These are phyloP conservation scores for Rutstroemia sp. DNA, from an alignment of 2,329 filamentous ascomycete genomes.

Conservation along the genomic window DNA sequence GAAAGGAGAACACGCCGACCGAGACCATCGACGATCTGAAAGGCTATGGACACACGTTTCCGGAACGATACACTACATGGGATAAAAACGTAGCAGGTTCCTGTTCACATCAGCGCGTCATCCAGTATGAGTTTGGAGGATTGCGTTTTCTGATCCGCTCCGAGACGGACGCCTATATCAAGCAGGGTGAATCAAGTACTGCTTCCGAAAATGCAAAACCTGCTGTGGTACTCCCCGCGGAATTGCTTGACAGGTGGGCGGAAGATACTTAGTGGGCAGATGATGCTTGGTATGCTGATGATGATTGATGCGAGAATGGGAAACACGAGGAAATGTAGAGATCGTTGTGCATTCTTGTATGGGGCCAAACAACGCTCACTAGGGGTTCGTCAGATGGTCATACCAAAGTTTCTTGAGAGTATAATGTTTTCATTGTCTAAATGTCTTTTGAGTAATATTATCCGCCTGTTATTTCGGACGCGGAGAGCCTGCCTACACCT, in stretches of 20 bases:
- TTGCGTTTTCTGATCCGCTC: slow-evolving; percentile 46
- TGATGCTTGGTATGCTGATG: too few relatives aligned
- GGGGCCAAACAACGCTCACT: too few relatives aligned
- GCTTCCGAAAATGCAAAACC: background rate
- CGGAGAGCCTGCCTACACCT: too few relatives aligned
- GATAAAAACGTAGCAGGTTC: slow-evolving; percentile 45
- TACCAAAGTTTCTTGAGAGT: too few relatives aligned
- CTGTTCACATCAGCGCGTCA: slow-evolving; percentile 52
- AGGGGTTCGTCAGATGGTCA: too few relatives aligned
- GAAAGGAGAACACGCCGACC: slow-evolving; percentile 51
- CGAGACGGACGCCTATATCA: slow-evolving; percentile 50
- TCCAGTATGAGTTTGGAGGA: slow-evolving; percentile 50
- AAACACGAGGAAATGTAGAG: background rate
- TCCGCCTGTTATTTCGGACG: too few relatives aligned
- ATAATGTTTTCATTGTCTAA: too few relatives aligned
- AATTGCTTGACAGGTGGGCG: slow-evolving; percentile 11
- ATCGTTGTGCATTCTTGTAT: background rate
- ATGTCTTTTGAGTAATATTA: too few relatives aligned
- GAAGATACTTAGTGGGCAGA: background rate
- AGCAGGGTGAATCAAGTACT: background rate
- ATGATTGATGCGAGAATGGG: background rate
- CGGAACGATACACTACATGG: slow-evolving; percentile 60
- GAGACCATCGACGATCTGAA: slow-evolving; percentile 46
- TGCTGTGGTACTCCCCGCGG: slow-evolving; percentile 15
- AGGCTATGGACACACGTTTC: slow-evolving; percentile 61